phyloP scores from a whole-genome alignment of 805 yeast species.

The Geotrichum ghanense region DNA sequence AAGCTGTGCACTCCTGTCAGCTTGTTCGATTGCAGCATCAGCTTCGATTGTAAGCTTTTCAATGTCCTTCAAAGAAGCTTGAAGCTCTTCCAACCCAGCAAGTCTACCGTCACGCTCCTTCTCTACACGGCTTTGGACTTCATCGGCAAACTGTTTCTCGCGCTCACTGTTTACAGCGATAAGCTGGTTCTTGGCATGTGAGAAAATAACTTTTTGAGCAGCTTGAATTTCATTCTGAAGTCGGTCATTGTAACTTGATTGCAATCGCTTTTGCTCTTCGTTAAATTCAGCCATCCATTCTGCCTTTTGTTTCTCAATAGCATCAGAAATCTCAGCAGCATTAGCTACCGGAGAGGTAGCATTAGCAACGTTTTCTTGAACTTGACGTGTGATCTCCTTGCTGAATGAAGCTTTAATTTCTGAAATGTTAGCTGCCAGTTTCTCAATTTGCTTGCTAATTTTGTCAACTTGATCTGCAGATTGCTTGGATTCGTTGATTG shows the following conservation, averaged over 20 bases:
- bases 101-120: conserved; percentile 71
- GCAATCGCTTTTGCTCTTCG: conserved; percentile 48
- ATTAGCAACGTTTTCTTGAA: conserved; percentile 22
- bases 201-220: conserved; percentile 49
- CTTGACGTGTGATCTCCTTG: conserved; percentile 15
- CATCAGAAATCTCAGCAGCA: conserved; percentile 19
- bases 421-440: conserved; percentile 14
- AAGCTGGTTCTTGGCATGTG: conserved; percentile 66
- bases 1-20: conserved; percentile 30
- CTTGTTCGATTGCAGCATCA: conserved; percentile 27
- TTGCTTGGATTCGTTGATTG: conserved; percentile 28
- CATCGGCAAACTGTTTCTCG: conserved; percentile 51
- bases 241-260: conserved; percentile 44
- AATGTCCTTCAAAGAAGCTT: conserved; percentile 43
- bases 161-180: conserved; percentile 56
- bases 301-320: conserved; percentile 35
- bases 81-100: conserved; percentile 51
- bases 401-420: conserved; percentile 11
- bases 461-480: conserved; percentile 16
- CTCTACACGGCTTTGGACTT: conserved; percentile 50
- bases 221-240: conserved; percentile 56
- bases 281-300: conserved; percentile 51
- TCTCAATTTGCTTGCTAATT: conserved; percentile 15
- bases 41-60: conserved; percentile 30
- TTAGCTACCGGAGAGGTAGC: conserved; percentile 17